A percentile compares a stretch with the other conserved stretches of the same genome.
phyloP scores from a whole-genome alignment of 306 rosid species.

The Malus sylvestris region DNA sequence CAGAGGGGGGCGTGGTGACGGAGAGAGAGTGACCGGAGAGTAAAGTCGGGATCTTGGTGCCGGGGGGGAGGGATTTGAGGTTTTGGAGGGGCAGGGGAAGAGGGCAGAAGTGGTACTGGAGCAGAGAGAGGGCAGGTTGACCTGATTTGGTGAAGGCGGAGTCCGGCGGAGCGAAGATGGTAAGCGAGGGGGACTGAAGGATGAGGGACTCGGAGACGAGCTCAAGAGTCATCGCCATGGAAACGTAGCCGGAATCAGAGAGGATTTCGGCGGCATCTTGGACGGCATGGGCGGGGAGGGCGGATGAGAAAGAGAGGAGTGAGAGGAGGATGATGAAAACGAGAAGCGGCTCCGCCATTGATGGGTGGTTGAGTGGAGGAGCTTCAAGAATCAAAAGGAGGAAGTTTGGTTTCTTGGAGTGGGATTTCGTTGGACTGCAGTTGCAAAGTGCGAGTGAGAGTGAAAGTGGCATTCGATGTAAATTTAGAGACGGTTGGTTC shows the following conservation, averaged over 20 bases:
- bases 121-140: constrained; percentile 72
- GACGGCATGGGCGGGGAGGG: constrained; percentile 42
- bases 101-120: constrained; percentile 56
- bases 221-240: constrained; percentile 73
- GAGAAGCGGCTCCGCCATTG: constrained; percentile 47
- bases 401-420: background rate
- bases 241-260: constrained; percentile 51
- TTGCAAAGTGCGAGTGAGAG: background rate
- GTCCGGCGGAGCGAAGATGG: constrained; percentile 80
- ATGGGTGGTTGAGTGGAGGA: background rate
- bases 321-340: constrained; percentile 11
- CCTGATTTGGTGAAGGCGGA: constrained; percentile 52
- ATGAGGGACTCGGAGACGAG: constrained; percentile 38
- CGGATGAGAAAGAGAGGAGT: constrained; percentile 24
- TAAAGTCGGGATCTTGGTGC: constrained; percentile 63
- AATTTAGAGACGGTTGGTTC: background rate
- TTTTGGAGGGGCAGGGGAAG: constrained; percentile 32
- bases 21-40: constrained; percentile 32
- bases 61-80: constrained; percentile 53
- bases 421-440: background rate
- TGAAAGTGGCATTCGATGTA: background rate
- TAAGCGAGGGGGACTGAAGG: constrained; percentile 46
- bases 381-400: background rate
- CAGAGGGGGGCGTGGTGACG: constrained; percentile 39
- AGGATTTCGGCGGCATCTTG: constrained; percentile 63